Evolutionary conservation across 2,329 filamentous ascomycete genomes (phyloP).

Genomic region (Aureobasidium vineae): DNA sequence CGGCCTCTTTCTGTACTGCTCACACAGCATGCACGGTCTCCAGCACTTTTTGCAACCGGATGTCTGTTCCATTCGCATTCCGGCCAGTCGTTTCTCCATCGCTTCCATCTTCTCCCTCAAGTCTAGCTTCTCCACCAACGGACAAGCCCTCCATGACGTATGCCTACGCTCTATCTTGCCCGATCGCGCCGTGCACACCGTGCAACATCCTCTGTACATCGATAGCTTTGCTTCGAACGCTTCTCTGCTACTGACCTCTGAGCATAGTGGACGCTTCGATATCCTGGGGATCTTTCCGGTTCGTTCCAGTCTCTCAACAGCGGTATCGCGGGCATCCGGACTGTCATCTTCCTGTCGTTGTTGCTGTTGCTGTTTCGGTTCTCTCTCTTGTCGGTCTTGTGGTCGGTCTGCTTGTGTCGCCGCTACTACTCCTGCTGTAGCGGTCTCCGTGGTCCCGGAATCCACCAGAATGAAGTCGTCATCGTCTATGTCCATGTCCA

Average conservation of each 20-base stretch:
- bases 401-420: neutral
- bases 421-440: neutral
- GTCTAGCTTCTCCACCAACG: neutral
- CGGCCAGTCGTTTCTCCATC: neutral
- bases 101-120: neutral
- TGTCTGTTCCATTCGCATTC: neutral
- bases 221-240: neutral
- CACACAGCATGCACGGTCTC: neutral
- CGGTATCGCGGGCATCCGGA: neutral
- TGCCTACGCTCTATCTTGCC: neutral
- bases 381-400: neutral
- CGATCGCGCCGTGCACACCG: neutral
- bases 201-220: neutral
- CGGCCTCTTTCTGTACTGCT: neutral
- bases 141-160: neutral
- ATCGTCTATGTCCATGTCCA: neutral
- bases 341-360: neutral
- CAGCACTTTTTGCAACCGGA: neutral
- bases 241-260: slow-evolving; percentile 1
- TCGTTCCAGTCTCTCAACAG: neutral
- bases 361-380: neutral
- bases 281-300: neutral
- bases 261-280: neutral
- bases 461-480: neutral
- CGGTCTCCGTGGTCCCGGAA: neutral